Evolutionary conservation across 169 alveolate species (phyloP).

Genomic region (Cryptosporidium viatorum): DNA sequence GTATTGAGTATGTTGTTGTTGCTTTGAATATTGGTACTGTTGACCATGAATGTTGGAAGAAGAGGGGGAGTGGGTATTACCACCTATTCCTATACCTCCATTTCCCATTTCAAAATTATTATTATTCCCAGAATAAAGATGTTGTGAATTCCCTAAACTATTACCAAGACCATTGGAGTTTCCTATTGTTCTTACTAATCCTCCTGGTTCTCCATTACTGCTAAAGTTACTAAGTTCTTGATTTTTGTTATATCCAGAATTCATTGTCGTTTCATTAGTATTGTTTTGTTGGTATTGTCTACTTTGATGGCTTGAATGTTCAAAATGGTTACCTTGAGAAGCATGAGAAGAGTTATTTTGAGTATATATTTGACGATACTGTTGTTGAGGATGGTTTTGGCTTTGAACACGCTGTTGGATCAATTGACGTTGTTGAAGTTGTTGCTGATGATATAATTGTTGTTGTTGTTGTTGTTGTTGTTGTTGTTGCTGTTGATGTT

Average conservation of each 20-base stretch:
- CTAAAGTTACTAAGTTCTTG: neutral
- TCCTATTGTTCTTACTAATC: neutral
- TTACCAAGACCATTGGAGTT: too few relatives aligned
- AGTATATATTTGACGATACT: neutral
- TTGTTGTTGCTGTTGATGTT: slow-evolving; percentile 16
- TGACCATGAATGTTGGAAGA: neutral
- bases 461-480: slow-evolving; percentile 41
- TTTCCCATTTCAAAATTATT: neutral
- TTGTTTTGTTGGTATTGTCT: neutral
- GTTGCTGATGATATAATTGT: slow-evolving; percentile 46
- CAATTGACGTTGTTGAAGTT: slow-evolving; percentile 74
- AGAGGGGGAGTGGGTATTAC: neutral
- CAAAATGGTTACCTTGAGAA: neutral
- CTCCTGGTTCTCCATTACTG: too few relatives aligned
- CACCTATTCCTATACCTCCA: neutral
- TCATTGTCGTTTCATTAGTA: neutral
- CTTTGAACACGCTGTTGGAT: slow-evolving; percentile 64
- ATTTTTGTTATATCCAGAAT: neutral
- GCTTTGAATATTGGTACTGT: neutral
- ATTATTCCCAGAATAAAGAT: neutral
- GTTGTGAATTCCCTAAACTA: neutral
- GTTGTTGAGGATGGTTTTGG: slow-evolving; percentile 32
- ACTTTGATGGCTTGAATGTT: neutral
- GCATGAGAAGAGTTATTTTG: neutral
- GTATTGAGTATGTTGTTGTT: neutral